Percentiles rank a stretch among this genome's conserved stretches.
Evolutionary conservation across 768 basidiomycete genomes (phyloP).

Genomic region (Mycena chlorophos): DNA sequence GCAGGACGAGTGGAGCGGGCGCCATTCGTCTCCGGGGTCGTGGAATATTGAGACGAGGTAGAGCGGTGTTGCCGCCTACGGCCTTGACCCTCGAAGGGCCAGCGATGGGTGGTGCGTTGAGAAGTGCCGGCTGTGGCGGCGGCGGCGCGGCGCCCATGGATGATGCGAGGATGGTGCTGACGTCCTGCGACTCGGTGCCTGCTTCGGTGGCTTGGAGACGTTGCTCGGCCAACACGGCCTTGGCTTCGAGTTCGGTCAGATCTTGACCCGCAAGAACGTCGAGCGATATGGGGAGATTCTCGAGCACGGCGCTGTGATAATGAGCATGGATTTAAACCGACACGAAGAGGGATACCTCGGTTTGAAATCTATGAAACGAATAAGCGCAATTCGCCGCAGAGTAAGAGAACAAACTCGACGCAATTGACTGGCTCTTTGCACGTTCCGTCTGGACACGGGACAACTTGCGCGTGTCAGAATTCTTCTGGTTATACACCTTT

Average conservation of each 20-base stretch:
- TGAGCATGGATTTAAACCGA: slow-evolving; percentile 9
- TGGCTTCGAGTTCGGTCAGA: slow-evolving; percentile 35
- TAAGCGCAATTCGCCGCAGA: neutral
- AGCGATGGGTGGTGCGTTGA: neutral
- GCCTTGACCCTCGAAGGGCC: neutral
- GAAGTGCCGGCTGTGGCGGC: neutral
- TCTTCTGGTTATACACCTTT: slow-evolving; percentile 1
- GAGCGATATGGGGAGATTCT: slow-evolving; percentile 37
- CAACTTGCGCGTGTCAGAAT: slow-evolving; percentile 22
- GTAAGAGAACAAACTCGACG: slow-evolving; percentile 38
- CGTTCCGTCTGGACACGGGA: slow-evolving; percentile 40
- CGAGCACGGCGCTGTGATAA: slow-evolving; percentile 23
- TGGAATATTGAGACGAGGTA: neutral
- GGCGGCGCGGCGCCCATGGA: no score
- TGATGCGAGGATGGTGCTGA: neutral
- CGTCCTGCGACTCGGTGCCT: neutral
- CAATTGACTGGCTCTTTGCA: slow-evolving; percentile 48
- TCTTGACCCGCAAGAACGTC: slow-evolving; percentile 38
- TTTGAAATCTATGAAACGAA: slow-evolving; percentile 27
- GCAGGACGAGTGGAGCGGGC: neutral
- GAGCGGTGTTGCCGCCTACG: neutral
- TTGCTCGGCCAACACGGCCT: slow-evolving; percentile 19
- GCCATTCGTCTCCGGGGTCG: neutral
- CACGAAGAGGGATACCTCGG: slow-evolving; percentile 12
- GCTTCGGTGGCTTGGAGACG: slow-evolving; percentile 3